Evolutionary conservation across 2,329 filamentous ascomycete genomes (phyloP).

Genomic region (Alternaria consortialis): DNA sequence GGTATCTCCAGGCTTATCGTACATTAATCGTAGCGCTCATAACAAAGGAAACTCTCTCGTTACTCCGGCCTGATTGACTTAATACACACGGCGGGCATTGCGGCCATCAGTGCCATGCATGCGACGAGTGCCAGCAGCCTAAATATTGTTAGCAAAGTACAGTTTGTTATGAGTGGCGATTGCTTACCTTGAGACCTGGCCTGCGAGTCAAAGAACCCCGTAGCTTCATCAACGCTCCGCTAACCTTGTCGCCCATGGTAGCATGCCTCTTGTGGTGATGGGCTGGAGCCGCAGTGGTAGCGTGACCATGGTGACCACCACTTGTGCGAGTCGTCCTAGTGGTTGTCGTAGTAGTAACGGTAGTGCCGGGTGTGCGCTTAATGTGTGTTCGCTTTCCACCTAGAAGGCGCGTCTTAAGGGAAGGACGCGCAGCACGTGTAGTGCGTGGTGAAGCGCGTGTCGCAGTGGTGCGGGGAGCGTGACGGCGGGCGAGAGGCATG

Average conservation of each 20-base stretch:
- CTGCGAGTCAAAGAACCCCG: slow-evolving; percentile 73
- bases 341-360: slow-evolving; percentile 51
- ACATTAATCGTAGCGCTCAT: slow-evolving; percentile 16
- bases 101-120: slow-evolving; percentile 80
- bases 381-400: slow-evolving; percentile 50
- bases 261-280: slow-evolving; percentile 74
- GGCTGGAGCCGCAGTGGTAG: slow-evolving; percentile 31
- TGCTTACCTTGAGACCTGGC: slow-evolving; percentile 73
- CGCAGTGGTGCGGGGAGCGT: slow-evolving; percentile 28
- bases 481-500: slow-evolving; percentile 44
- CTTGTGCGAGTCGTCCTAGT: slow-evolving; percentile 55
- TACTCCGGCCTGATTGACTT: slow-evolving; percentile 1
- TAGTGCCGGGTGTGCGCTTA: slow-evolving; percentile 42
- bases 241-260: slow-evolving; percentile 78
- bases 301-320: slow-evolving; percentile 47
- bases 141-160: slow-evolving; percentile 8
- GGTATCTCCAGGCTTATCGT: slow-evolving; percentile 29
- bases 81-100: slow-evolving; percentile 52
- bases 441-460: slow-evolving; percentile 42
- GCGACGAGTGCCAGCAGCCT: slow-evolving; percentile 76
- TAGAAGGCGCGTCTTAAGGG: slow-evolving; percentile 64
- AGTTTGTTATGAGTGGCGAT: background rate
- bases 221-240: slow-evolving; percentile 76
- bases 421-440: slow-evolving; percentile 51
- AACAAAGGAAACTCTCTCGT: slow-evolving; percentile 3